Evolutionary conservation across 257 asterid genomes (phyloP).

Genomic region (Dorcoceras hygrometricum): DNA sequence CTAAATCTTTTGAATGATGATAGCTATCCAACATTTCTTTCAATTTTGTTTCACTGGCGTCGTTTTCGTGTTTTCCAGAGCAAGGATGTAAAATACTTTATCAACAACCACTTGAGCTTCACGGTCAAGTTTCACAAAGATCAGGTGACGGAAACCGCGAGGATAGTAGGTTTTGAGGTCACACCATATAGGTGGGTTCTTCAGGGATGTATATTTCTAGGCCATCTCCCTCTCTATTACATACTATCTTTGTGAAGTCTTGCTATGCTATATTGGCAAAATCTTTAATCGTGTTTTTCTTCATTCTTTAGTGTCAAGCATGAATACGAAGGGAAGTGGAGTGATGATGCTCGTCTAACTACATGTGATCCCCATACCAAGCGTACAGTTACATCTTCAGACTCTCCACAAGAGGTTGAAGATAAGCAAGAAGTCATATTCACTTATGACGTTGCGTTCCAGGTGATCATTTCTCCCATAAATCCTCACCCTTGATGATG

Average conservation of each 20-base stretch:
- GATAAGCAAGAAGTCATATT: constrained; percentile 63
- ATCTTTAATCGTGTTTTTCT: constrained; percentile 15
- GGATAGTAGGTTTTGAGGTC: constrained; percentile 83
- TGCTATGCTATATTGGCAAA: constrained; percentile 4
- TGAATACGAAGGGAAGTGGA: constrained; percentile 59
- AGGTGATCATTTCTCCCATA: constrained; percentile 32
- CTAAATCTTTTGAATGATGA: constrained; percentile 5
- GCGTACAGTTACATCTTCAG: constrained; percentile 46
- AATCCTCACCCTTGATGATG: neutral
- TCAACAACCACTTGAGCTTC: constrained; percentile 73
- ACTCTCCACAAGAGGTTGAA: constrained; percentile 70
- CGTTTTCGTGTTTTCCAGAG: constrained; percentile 38
- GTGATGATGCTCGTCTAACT: constrained; percentile 40
- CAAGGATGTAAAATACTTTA: constrained; percentile 67
- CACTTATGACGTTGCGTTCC: constrained; percentile 65
- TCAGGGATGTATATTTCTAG: neutral
- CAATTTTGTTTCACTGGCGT: neutral
- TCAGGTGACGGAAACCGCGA: constrained; percentile 52
- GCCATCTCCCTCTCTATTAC: constrained; percentile 2
- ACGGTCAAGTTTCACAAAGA: constrained; percentile 69
- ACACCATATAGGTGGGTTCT: constrained; percentile 58
- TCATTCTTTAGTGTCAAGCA: constrained; percentile 53
- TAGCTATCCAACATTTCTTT: neutral
- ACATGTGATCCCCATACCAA: constrained; percentile 69
- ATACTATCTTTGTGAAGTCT: neutral